Base-by-base conservation (phyloP, 2,329 filamentous ascomycete species). In the Cercospora nicotianae region DNA sequence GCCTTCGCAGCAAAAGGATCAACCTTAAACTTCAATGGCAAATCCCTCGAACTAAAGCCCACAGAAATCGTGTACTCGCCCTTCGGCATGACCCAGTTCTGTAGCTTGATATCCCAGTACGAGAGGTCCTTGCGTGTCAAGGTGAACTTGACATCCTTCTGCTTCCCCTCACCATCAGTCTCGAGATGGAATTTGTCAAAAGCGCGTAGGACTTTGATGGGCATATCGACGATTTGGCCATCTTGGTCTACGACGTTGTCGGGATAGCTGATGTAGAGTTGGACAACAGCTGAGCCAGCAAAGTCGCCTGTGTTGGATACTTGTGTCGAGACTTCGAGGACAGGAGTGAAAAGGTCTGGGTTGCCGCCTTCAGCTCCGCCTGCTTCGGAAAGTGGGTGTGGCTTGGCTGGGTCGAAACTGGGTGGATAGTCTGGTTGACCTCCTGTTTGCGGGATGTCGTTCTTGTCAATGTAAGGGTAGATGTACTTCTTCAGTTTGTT, bases 281-380 rank as follows among this genome's bases (percentile, higher is more conserved):
- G 87, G 1, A 87, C 85, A 2, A 89, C 86, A 16, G 83, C 80
- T 13, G 83, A 80, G 36, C 87, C 87, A 3, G 79, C 76, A 0
- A 83, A 74, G 0, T 81, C 79, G n/a, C 90, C 90, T 0, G 83
- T 87, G 77, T 93, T 93, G 57, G 82, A 84, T 3, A 93, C 78
- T 0, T 81, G 82, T 3, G 89, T 84, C 2, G 80, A 75, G 1
- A 83, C 81, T 2, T 80, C 79, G 66, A 86, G 82, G 67, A 88
- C 81, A 0, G 81, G 80, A 55, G 85, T 85, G 82, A 87, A 91
- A 18, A 91, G 82, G 66, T 88, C 86, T 1, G 89, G 89, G 67
- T 91, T 90, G 1, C 89, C 89, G 66, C 89, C 88, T 67, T 89
- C 86, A 7, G 85, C 90, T 45, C 91, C 91, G 39, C 91, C 90